Evolutionary conservation across 1,139 yeast genomes (phyloP).

Genomic region (Starmera stellimalicola): DNA sequence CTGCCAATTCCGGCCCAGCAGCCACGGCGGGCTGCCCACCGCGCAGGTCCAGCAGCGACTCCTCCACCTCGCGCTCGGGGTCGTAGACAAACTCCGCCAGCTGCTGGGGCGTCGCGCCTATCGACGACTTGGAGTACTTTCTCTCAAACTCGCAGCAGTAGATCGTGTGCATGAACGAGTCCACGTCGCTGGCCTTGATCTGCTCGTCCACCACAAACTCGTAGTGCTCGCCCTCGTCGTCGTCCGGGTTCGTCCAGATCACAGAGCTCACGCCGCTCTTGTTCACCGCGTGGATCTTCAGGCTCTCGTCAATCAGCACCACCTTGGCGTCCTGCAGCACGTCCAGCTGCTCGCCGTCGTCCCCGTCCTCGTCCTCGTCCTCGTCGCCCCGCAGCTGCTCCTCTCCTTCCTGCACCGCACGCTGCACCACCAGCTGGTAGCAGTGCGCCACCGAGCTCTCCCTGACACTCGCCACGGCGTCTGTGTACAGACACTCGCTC

Average conservation of each 20-base stretch:
- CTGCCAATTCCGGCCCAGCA: constrained; percentile 1
- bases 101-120: constrained; percentile 35
- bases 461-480: constrained; percentile 67
- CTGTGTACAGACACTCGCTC: constrained; percentile 74
- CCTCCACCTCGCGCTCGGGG: constrained; percentile 14
- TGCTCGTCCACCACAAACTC: constrained; percentile 68
- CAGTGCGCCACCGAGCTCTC: constrained; percentile 56
- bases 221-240: constrained; percentile 79
- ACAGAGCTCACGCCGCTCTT: constrained; percentile 42
- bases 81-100: constrained; percentile 48
- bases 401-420: constrained; percentile 63
- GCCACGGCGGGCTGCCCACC: constrained; percentile 2
- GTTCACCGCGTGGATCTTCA: constrained; percentile 39
- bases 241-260: constrained; percentile 75
- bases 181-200: constrained; percentile 48
- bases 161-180: constrained; percentile 53
- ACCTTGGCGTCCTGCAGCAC: constrained; percentile 37
- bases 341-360: constrained; percentile 33
- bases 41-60: constrained; percentile 4
- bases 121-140: constrained; percentile 53
- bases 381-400: constrained; percentile 46
- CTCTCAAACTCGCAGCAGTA: constrained; percentile 69
- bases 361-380: constrained; percentile 41
- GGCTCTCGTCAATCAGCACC: constrained; percentile 56
- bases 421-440: constrained; percentile 64